Evolutionary conservation across 2,329 filamentous ascomycete genomes (phyloP), one percentile per base, ranked within the genome.

Genomic region (Raffaelea ambrosiae): DNA sequence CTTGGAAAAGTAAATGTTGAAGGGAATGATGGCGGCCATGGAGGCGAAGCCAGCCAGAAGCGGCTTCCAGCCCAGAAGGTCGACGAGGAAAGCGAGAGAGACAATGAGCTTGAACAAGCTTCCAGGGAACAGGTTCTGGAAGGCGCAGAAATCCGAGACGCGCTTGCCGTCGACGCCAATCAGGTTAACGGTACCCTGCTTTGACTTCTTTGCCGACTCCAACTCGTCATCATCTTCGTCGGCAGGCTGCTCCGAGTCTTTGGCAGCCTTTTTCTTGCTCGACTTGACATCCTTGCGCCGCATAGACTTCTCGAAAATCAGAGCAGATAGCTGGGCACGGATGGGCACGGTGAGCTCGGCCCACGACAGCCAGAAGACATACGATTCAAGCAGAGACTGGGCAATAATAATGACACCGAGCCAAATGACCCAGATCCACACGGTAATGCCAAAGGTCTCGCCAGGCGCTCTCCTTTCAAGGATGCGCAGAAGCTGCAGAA

Each of bases 281-380:
- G 78, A 75, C 60, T 88, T 88, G 38, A 86, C 78, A 61, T 90
- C 86, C 60, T 91, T 91, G 43, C 83, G 76, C 40, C 83, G 75
- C 71, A 89, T 79, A 0, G 84, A 77, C 61, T 93, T 93, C 51
- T 83, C 77, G 56, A 90, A 91, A 16, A 91, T 76, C 8, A 88
- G 70, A 1, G 84, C 76, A 2, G 83, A 80, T 2, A 93, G 66
- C 56, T 89, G 82, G 23, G 80, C 75, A 45, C 84, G 79, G 16
- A 90, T 68, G 0, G 84, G 83, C 21, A 88, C 71, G 41, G 73
- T 73, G 11, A 90, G 60, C 45, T 79, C 73, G 1, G 76, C 72
- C 62, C 76, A 82, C 0, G 77, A 78, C 43, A 83, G 66, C 82
- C 83, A 89, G 56, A 77, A 81, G 16, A 84, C 62, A 69, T 77